Evolutionary conservation across 2,329 filamentous ascomycete species (phyloP), one percentile per base, ranked within the genome.

Genomic region (Talaromyces sp.): DNA sequence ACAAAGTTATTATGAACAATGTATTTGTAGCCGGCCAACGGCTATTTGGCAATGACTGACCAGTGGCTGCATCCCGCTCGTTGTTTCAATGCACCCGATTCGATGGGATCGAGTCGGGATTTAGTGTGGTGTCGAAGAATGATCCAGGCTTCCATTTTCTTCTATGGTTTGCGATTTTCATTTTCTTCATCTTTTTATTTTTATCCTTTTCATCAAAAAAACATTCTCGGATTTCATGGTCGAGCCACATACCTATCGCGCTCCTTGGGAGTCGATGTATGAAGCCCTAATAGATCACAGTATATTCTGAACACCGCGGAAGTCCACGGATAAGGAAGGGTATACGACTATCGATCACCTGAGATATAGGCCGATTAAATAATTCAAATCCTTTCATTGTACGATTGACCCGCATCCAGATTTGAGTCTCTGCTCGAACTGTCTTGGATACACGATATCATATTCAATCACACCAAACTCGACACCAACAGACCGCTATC

Each of bases 211-310:
- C 35, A 52, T 22, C 2, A 5, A 17, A 22, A 22, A 22, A 15
- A 52, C 35, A 27, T 27, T 25, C 8, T 27, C 22, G n/a, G 6
- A 3, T 52, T 50, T 43, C 19, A 62, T 62, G 60, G 47, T 62
- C 31, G 45, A 43, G 25, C 22, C n/a, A 39, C 47, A 31, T 54
- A 41, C 10, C 9, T 27, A 37, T 54, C 47, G 35, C 27, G 47
- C 60, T 62, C 60, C 60, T 62, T 54, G 22, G 60, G 60, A 54
- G 60, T 62, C 60, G 35, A 62, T 39, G 59, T 39, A n/a, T 52
- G 59, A 61, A 50, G 59, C 33, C 33, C 11, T n/a, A 9, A 25
- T 6, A 35, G 39, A 37, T 15, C 10, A 17, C n/a, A 17, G 8
- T 37, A 19, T 49, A 25, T 49, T 10, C 13, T 45, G 10, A 17